These are phyloP conservation scores for Aciculoconidium aculeatum DNA, from an alignment of 805 yeast genomes.

Conservation along the genomic window DNA sequence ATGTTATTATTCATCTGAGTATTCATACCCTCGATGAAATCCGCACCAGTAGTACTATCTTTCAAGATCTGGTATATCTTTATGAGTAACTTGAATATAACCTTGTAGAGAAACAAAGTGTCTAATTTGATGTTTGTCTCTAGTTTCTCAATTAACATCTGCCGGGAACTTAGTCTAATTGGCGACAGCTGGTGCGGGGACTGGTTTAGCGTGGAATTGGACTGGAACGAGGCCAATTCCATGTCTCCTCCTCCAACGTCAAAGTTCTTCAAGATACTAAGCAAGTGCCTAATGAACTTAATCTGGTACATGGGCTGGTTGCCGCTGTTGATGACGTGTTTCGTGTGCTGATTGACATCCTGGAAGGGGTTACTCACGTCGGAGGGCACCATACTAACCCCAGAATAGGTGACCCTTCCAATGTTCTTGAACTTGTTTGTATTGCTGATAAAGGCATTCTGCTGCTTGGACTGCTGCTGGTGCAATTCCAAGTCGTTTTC, in stretches of 20 bases:
- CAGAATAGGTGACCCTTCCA: constrained; percentile 2
- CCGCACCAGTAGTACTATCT: constrained; percentile 13
- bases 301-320: constrained; percentile 25
- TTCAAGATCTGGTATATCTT: constrained; percentile 22
- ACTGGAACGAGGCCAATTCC: constrained; percentile 3
- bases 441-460: constrained; percentile 11
- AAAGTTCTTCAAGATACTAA: constrained; percentile 31
- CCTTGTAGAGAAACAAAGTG: constrained; percentile 32
- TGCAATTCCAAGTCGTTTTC: constrained; percentile 28
- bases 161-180: constrained; percentile 33
- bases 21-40: constrained; percentile 3
- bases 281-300: constrained; percentile 29
- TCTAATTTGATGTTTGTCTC: constrained; percentile 39
- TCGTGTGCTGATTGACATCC: constrained; percentile 3
- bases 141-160: constrained; percentile 37
- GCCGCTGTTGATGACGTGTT: constrained; percentile 7
- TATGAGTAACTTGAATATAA: constrained; percentile 24
- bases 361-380: constrained; percentile 1
- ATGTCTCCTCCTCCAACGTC: constrained; percentile 26
- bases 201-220: constrained; percentile 11
- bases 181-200: constrained; percentile 25
- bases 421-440: constrained; percentile 9
- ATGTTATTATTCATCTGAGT: constrained; percentile 2
- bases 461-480: constrained; percentile 21
- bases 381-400: constrained; percentile 1